Conservation (phyloP, 177 flowering plant genomes). For the Vitis hybrid region DNA sequence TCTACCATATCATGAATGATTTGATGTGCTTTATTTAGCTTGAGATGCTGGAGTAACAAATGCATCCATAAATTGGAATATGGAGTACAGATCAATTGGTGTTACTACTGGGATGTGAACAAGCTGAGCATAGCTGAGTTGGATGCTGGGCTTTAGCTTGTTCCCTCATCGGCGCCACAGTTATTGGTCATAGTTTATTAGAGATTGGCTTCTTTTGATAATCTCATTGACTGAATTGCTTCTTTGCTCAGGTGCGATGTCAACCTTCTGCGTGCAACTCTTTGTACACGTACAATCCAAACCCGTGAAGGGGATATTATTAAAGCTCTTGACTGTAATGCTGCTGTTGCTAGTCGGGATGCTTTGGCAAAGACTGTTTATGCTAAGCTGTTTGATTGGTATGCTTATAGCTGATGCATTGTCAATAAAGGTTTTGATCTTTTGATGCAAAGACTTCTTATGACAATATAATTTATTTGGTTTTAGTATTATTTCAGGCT, state of each 20-base stretch:
- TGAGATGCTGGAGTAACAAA: too few relatives aligned
- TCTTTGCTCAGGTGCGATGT: slow-evolving; percentile 72
- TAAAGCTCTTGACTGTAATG: slow-evolving; percentile 86
- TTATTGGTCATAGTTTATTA: background rate
- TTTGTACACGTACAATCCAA: slow-evolving; percentile 88
- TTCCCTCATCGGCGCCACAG: too few relatives aligned
- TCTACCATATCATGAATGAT: too few relatives aligned
- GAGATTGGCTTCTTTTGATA: background rate
- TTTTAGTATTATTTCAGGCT: slow-evolving; percentile 56
- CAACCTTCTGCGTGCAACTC: slow-evolving; percentile 69
- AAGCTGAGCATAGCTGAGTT: too few relatives aligned
- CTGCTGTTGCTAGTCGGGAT: slow-evolving; percentile 93
- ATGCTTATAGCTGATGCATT: slow-evolving; percentile 17
- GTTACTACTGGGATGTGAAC: too few relatives aligned
- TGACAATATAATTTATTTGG: background rate
- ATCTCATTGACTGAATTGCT: background rate
- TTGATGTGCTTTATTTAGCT: too few relatives aligned
- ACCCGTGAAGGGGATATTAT: slow-evolving; percentile 90
- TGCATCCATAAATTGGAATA: too few relatives aligned
- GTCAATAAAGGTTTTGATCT: background rate
- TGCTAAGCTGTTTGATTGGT: slow-evolving; percentile 94
- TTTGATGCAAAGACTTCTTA: background rate
- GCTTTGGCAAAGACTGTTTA: slow-evolving; percentile 93
- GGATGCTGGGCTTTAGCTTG: too few relatives aligned
- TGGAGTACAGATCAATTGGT: too few relatives aligned